Conservation (phyloP, 2,329 filamentous ascomycete genomes). For the Monilinia polystroma region DNA sequence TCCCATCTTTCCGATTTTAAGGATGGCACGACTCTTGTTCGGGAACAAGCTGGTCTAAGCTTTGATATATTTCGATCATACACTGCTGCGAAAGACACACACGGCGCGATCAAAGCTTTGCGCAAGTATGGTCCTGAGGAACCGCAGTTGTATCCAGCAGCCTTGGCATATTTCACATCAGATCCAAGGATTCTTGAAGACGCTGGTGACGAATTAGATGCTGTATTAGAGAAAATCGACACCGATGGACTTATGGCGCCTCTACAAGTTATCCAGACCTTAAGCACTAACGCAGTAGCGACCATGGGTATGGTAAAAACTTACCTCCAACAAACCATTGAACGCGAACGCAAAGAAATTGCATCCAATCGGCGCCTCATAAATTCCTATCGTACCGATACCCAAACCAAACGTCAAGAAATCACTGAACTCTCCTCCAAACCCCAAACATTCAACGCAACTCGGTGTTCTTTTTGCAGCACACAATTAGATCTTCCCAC, state of each 20-base stretch:
- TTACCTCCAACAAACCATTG: conserved; percentile 86
- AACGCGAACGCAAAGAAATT: conserved; percentile 85
- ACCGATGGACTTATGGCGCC: conserved; percentile 91
- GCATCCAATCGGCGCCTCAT: conserved; percentile 76
- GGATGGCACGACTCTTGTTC: conserved; percentile 87
- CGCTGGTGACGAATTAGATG: conserved; percentile 80
- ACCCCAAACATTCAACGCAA: conserved; percentile 86
- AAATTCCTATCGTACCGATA: conserved; percentile 79
- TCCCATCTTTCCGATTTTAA: conserved; percentile 89
- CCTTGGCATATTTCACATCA: conserved; percentile 89
- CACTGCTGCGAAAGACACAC: conserved; percentile 86
- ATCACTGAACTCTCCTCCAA: conserved; percentile 74
- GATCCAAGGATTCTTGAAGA: conserved; percentile 78
- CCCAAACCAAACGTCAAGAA: conserved; percentile 74
- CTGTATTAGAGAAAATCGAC: conserved; percentile 82
- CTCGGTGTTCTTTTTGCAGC: conserved; percentile 80
- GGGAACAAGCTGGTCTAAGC: conserved; percentile 86
- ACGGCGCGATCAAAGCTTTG: conserved; percentile 84
- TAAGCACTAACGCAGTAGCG: conserved; percentile 76
- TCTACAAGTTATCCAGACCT: conserved; percentile 91
- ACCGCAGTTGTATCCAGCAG: conserved; percentile 87
- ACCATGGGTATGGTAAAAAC: conserved; percentile 97
- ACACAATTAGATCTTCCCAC: conserved; percentile 75
- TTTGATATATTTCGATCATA: conserved; percentile 98
- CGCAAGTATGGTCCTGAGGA: conserved; percentile 90